phyloP scores from a whole-genome alignment of 805 yeast genomes.

The Nakazawaea ernobii region DNA sequence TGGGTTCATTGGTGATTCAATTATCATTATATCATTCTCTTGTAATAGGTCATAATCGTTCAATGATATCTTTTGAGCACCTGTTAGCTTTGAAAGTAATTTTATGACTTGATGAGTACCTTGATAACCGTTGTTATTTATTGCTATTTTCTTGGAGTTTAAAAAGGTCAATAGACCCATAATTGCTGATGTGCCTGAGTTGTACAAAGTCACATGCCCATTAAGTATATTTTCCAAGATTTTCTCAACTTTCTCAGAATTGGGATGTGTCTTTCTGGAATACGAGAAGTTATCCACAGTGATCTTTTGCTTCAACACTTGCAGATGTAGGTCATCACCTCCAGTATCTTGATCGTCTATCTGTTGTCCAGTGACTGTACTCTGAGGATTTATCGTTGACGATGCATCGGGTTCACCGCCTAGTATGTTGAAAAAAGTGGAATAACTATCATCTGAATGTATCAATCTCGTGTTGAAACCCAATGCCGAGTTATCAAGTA shows the following conservation, averaged over 20 bases:
- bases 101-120: slow-evolving; percentile 46
- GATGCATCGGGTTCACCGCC: slow-evolving; percentile 1
- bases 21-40: slow-evolving; percentile 38
- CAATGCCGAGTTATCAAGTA: slow-evolving; percentile 13
- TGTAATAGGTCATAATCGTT: slow-evolving; percentile 26
- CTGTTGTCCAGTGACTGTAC: neutral
- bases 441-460: slow-evolving; percentile 27
- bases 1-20: slow-evolving; percentile 54
- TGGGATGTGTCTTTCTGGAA: slow-evolving; percentile 41
- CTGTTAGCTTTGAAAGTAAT: slow-evolving; percentile 36
- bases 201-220: slow-evolving; percentile 40
- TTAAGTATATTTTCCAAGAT: slow-evolving; percentile 39
- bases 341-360: neutral
- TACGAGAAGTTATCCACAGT: slow-evolving; percentile 26
- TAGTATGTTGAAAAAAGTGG: slow-evolving; percentile 14
- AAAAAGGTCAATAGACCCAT: slow-evolving; percentile 41
- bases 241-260: slow-evolving; percentile 40
- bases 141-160: slow-evolving; percentile 38
- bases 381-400: neutral
- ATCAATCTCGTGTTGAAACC: slow-evolving; percentile 32
- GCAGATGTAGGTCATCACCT: neutral
- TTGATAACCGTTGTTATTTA: slow-evolving; percentile 43
- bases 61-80: slow-evolving; percentile 31
- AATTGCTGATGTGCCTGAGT: slow-evolving; percentile 47
- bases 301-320: neutral